Evolutionary conservation across 2,329 filamentous ascomycete species (phyloP).

Genomic region (Fusarium praegraminearum): DNA sequence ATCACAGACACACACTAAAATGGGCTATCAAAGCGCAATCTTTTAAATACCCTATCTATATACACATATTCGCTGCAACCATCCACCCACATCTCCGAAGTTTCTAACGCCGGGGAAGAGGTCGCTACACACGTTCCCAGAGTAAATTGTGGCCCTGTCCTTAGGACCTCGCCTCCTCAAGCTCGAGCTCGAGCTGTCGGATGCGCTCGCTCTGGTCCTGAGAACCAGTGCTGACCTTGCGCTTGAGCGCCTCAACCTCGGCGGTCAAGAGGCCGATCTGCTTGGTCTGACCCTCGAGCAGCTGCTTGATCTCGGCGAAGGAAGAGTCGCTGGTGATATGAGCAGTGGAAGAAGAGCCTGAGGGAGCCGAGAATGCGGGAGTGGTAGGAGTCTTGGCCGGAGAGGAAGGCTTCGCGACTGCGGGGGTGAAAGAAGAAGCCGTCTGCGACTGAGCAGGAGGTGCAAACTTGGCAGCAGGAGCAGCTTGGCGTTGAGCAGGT

Average conservation of each 20-base stretch:
- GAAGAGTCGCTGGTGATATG: conserved; percentile 68
- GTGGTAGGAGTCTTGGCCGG: conserved; percentile 49
- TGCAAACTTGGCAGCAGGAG: conserved; percentile 57
- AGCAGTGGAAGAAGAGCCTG: conserved; percentile 48
- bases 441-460: conserved; percentile 50
- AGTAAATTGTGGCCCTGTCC: conserved; percentile 5
- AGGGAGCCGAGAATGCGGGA: conserved; percentile 48
- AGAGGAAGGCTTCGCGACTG: conserved; percentile 50
- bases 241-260: conserved; percentile 86
- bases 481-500: conserved; percentile 72
- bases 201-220: conserved; percentile 76
- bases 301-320: conserved; percentile 79
- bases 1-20: background rate
- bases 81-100: conserved; percentile 24
- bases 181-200: conserved; percentile 74
- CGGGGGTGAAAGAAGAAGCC: conserved; percentile 39
- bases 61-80: conserved; percentile 45
- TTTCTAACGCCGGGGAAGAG: conserved; percentile 25
- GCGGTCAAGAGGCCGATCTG: conserved; percentile 77
- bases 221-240: conserved; percentile 69
- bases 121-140: conserved; percentile 8
- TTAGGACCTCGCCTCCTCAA: conserved; percentile 72
- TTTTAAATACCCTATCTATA: conserved; percentile 46
- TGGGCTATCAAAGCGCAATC: conserved; percentile 41
- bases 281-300: conserved; percentile 81